phyloP scores from a whole-genome alignment of 1,139 yeast genomes.

The Entelexis sorbosivorans region DNA sequence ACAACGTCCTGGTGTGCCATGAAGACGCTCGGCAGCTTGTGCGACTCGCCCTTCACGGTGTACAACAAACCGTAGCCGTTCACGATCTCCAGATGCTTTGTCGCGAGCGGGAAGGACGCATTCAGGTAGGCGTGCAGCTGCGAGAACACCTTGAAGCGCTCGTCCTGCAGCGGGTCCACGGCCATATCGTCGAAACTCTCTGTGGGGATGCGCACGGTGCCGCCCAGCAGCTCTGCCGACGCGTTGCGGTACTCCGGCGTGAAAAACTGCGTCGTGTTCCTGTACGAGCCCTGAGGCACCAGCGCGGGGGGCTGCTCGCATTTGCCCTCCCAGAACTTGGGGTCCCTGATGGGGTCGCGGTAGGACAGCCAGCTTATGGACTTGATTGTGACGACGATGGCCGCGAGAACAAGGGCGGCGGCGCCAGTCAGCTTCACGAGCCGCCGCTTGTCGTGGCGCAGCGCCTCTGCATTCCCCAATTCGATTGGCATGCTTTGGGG shows the following conservation, averaged over 20 bases:
- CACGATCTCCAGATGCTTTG: conserved; percentile 42
- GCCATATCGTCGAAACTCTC: conserved; percentile 45
- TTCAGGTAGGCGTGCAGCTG: conserved; percentile 45
- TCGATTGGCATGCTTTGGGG: background rate
- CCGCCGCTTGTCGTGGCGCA: background rate
- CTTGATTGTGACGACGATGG: background rate
- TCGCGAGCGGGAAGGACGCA: conserved; percentile 41
- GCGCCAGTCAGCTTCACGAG: background rate
- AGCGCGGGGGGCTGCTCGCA: background rate
- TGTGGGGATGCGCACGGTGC: conserved; percentile 53
- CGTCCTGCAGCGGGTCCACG: conserved; percentile 32
- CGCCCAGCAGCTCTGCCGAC: conserved; percentile 29
- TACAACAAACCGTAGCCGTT: conserved; percentile 59
- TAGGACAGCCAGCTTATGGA: background rate
- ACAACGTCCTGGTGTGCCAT: conserved; percentile 78
- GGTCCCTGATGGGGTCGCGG: background rate
- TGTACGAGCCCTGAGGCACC: background rate
- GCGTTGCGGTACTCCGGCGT: conserved; percentile 24
- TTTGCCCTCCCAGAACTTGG: background rate
- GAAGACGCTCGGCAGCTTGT: conserved; percentile 51
- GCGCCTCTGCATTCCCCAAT: background rate
- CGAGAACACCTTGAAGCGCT: conserved; percentile 36
- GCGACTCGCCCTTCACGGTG: conserved; percentile 51
- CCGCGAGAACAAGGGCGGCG: background rate
- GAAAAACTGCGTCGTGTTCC: conserved; percentile 17